Evolutionary conservation across 1,284 basidiomycete species (phyloP).

Genomic region (Neotropicomus parvogracilis): DNA sequence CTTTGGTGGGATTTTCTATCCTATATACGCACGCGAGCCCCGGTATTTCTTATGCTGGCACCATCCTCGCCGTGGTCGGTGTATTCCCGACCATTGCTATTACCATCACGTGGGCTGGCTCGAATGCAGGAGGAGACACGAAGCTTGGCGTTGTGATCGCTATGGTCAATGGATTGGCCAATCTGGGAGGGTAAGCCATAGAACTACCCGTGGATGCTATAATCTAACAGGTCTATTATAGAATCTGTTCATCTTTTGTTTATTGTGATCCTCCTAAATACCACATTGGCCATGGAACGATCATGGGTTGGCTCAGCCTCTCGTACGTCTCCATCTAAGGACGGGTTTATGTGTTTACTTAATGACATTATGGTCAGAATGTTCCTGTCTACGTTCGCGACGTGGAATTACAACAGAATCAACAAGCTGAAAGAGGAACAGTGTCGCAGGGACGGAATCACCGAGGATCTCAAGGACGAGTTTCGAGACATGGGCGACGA

Average conservation of each 20-base stretch:
- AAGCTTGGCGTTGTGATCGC: conserved; percentile 51
- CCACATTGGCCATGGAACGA: conserved; percentile 1
- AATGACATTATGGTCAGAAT: neutral
- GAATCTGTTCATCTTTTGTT: conserved; percentile 36
- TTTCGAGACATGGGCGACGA: conserved; percentile 2
- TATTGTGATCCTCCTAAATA: conserved; percentile 39
- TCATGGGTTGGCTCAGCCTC: conserved; percentile 1
- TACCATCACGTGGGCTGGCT: conserved; percentile 52
- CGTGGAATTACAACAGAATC: conserved; percentile 6
- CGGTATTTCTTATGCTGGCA: conserved; percentile 45
- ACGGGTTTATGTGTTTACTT: neutral
- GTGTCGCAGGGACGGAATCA: neutral
- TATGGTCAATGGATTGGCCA: conserved; percentile 52
- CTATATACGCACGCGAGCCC: conserved; percentile 38
- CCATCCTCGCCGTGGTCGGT: conserved; percentile 52
- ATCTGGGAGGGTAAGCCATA: conserved; percentile 43
- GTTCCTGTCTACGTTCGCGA: neutral
- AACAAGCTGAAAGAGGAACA: conserved; percentile 1
- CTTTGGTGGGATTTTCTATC: conserved; percentile 45
- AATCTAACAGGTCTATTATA: conserved; percentile 6
- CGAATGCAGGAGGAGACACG: conserved; percentile 55
- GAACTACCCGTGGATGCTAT: neutral
- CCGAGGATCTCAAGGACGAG: neutral
- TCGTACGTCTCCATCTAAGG: neutral
- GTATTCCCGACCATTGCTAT: conserved; percentile 54